phyloP scores from a whole-genome alignment of 148 eudicot genomes.

The Cornus suecica region DNA sequence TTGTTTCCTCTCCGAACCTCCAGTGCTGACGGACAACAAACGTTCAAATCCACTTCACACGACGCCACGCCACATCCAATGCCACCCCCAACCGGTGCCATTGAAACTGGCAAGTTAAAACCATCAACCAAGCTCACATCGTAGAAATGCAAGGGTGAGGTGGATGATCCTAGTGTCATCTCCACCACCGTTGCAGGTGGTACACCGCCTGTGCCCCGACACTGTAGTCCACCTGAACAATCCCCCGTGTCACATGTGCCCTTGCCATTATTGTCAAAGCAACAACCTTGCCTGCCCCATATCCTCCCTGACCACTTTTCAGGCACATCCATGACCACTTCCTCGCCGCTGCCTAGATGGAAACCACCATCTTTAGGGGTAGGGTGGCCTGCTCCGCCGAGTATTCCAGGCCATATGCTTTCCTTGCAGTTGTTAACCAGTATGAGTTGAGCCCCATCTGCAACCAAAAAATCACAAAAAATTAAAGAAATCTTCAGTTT shows the following conservation, averaged over 20 bases:
- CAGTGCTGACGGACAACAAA: conserved; percentile 77
- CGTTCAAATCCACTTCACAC: conserved; percentile 69
- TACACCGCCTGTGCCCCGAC: conserved; percentile 61
- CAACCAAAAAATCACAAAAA: not conserved
- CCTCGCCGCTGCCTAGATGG: conserved; percentile 59
- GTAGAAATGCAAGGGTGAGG: conserved; percentile 80
- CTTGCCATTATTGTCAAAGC: conserved; percentile 47
- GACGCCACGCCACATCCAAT: conserved; percentile 69
- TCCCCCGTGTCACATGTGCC: conserved; percentile 82
- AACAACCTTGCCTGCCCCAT: conserved; percentile 89
- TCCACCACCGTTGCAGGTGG: conserved; percentile 91
- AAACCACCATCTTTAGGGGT: conserved; percentile 77
- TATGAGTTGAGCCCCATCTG: conserved; percentile 77
- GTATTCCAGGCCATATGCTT: conserved; percentile 77
- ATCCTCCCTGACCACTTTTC: conserved; percentile 90
- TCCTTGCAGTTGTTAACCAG: conserved; percentile 85
- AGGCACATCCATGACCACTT: conserved; percentile 59
- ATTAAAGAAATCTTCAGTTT: not conserved
- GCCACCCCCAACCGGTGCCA: conserved; percentile 78
- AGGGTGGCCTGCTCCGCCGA: conserved; percentile 67
- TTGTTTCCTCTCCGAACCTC: conserved; percentile 47
- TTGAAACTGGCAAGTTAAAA: conserved; percentile 78
- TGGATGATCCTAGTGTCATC: conserved; percentile 74
- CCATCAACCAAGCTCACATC: conserved; percentile 93
- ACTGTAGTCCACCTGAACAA: conserved; percentile 59